Evolutionary conservation across 2,329 filamentous ascomycete species (phyloP).

Genomic region (Ceratocystis destructans): DNA sequence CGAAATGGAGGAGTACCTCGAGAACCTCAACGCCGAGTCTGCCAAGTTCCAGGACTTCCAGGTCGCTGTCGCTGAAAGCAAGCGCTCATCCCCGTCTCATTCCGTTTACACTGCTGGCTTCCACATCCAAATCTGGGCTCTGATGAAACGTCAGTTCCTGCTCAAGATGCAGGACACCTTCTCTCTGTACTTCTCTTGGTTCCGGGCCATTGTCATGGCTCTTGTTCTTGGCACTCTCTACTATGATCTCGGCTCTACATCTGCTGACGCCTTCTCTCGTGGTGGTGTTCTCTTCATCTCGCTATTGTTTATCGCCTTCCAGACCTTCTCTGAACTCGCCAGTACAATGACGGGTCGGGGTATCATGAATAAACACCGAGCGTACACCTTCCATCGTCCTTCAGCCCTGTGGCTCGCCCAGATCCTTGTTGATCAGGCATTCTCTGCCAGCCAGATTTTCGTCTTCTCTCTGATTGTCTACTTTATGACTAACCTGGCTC

Average conservation of each 20-base stretch:
- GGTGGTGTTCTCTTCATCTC: conserved; percentile 70
- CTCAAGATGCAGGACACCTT: conserved; percentile 80
- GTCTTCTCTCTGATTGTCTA: conserved; percentile 64
- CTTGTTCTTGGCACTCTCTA: conserved; percentile 71
- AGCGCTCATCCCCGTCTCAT: conserved; percentile 44
- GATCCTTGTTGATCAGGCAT: conserved; percentile 63
- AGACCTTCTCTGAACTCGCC: conserved; percentile 65
- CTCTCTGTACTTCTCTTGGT: conserved; percentile 59
- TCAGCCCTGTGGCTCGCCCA: conserved; percentile 74
- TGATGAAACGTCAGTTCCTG: conserved; percentile 72
- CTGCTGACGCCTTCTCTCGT: conserved; percentile 62
- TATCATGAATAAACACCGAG: conserved; percentile 72
- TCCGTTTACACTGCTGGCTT: conserved; percentile 58
- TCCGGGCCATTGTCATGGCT: conserved; percentile 53
- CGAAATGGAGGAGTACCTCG: conserved; percentile 58
- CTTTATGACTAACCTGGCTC: conserved; percentile 58
- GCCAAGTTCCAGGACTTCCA: conserved; percentile 63
- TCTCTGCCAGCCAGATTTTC: conserved; percentile 55
- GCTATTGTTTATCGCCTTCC: conserved; percentile 76
- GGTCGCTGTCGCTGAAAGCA: conserved; percentile 60
- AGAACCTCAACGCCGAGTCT: conserved; percentile 48
- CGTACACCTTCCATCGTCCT: conserved; percentile 70
- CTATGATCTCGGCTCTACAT: conserved; percentile 51
- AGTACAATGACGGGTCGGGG: conserved; percentile 61
- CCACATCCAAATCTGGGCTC: conserved; percentile 65